Base-by-base conservation (phyloP, 306 rosid genomes). In the Trifolium fragiferum region DNA sequence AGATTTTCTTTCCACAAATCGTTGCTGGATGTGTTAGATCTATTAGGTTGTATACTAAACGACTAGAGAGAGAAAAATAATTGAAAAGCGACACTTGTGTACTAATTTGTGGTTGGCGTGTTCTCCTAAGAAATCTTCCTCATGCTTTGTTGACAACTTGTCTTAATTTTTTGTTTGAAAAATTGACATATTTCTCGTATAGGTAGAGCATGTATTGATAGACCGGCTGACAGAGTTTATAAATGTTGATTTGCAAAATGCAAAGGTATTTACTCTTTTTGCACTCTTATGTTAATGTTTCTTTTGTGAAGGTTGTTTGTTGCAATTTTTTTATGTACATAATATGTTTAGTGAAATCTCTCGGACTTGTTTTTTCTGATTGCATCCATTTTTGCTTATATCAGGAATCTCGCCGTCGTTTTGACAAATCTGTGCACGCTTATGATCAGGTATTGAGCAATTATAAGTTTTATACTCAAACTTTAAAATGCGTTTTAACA, bases 141-240 rank as follows among this genome's bases (percentile, higher is more conserved):
- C 46, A 14, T 61, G 14, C 61, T 66, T 43, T 21, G 30, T 70
- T 47, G 65, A 27, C 64, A 49, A 8, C 38, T 49, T 30, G 49
- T 11, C 61, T 66, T 73, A 46, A 7, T 18, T 61, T 57, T 66
- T 60, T 50, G 10, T 76, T 73, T 54, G 53, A 61, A 19, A 76
- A 67, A 80, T 59, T 68, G 68, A 67, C 63, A 63, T 51, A 58
- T 62, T 64, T 79, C 68, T 85, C 58, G 76, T 78, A 54, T 78
- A 94, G 99, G 99, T 94, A 67, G 99, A 94, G 85, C 99, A 94
- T 74, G 95, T 92, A 46, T 76, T 94, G 82, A 83, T 85, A 77
- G 93, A 94, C 77, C 92, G 99, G 60, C 74, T 94, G 83, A 74
- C 59, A 73, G 84, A 92, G 81, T 94, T 94, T 82, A 78, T 94